Percentiles rank a stretch among this genome's conserved stretches.
Conservation (phyloP, 129 eudicot genomes). For the Flaveria trinervia region DNA sequence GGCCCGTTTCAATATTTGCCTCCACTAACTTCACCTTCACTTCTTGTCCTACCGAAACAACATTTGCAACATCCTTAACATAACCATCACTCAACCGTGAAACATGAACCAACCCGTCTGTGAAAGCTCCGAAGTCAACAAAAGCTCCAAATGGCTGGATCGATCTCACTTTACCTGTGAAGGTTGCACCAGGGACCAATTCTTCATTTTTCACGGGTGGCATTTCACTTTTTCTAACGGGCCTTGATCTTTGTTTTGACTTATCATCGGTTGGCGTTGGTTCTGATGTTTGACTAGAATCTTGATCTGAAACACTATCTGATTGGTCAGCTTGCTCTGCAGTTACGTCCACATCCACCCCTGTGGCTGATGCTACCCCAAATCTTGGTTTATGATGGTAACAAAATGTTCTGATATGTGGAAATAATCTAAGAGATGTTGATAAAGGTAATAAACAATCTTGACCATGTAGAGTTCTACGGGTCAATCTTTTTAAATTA, state of each 20-base stretch:
- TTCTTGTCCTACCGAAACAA: conserved; percentile 86
- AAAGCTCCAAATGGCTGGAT: conserved; percentile 97
- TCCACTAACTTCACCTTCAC: conserved; percentile 80
- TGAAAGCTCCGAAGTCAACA: conserved; percentile 91
- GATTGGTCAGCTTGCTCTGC: conserved; percentile 62
- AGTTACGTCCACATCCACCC: conserved; percentile 65
- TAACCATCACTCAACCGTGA: conserved; percentile 70
- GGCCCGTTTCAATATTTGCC: conserved; percentile 66
- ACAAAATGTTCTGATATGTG: conserved; percentile 46
- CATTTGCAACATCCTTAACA: conserved; percentile 74
- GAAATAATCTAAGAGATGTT: conserved; percentile 63
- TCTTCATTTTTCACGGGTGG: conserved; percentile 96
- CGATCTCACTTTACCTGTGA: conserved; percentile 87
- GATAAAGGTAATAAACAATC: conserved; percentile 56
- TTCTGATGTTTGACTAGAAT: conserved; percentile 38
- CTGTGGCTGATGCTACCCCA: conserved; percentile 51
- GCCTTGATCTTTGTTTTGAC: conserved; percentile 61
- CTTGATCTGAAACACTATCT: conserved; percentile 44
- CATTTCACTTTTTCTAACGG: conserved; percentile 82
- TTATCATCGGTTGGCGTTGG: conserved; percentile 38
- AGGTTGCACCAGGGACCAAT: conserved; percentile 78
- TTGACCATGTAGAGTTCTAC: conserved; percentile 50
- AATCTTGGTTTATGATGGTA: conserved; percentile 42
- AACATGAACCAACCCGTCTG: conserved; percentile 92
- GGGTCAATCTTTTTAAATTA: conserved; percentile 37